phyloP scores from a whole-genome alignment of 371 early-diverging fungal species.

The Rhizopus microsporus region DNA sequence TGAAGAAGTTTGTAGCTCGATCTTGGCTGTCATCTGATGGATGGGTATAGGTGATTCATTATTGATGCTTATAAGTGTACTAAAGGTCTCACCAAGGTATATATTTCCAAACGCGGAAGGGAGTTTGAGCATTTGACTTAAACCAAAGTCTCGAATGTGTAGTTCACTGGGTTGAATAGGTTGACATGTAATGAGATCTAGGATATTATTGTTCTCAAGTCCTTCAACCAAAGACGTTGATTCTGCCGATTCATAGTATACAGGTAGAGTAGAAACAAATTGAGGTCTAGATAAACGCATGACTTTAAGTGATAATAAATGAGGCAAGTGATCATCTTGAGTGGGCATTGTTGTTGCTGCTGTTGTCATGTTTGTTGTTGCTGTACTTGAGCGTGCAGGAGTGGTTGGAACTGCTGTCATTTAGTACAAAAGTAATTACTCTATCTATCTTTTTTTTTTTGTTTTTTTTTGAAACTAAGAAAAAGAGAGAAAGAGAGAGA shows the following conservation, averaged over 20 bases:
- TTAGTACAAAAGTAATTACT: neutral
- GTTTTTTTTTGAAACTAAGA: neutral
- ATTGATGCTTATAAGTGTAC: slow-evolving; percentile 83
- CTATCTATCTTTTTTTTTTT: no score
- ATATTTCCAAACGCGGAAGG: slow-evolving; percentile 85
- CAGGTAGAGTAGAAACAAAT: slow-evolving; percentile 58
- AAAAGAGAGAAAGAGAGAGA: slow-evolving; percentile 3
- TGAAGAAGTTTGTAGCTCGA: slow-evolving; percentile 86
- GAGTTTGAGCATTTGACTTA: slow-evolving; percentile 67
- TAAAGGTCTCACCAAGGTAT: slow-evolving; percentile 93
- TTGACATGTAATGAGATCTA: slow-evolving; percentile 39
- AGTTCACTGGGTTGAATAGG: slow-evolving; percentile 26
- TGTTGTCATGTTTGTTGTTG: neutral
- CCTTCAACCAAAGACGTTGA: slow-evolving; percentile 33
- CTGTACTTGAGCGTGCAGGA: neutral
- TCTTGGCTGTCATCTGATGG: slow-evolving; percentile 74
- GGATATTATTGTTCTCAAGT: slow-evolving; percentile 45
- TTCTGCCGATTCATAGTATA: slow-evolving; percentile 45
- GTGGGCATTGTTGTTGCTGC: slow-evolving; percentile 6
- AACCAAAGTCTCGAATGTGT: slow-evolving; percentile 61
- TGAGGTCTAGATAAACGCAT: slow-evolving; percentile 89
- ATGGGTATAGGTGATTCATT: slow-evolving; percentile 73
- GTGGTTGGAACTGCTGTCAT: neutral
- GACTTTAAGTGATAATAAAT: slow-evolving; percentile 84
- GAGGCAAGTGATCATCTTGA: slow-evolving; percentile 55